Evolutionary conservation across 768 basidiomycete genomes (phyloP).

Genomic region (Hygrocybe punicea): DNA sequence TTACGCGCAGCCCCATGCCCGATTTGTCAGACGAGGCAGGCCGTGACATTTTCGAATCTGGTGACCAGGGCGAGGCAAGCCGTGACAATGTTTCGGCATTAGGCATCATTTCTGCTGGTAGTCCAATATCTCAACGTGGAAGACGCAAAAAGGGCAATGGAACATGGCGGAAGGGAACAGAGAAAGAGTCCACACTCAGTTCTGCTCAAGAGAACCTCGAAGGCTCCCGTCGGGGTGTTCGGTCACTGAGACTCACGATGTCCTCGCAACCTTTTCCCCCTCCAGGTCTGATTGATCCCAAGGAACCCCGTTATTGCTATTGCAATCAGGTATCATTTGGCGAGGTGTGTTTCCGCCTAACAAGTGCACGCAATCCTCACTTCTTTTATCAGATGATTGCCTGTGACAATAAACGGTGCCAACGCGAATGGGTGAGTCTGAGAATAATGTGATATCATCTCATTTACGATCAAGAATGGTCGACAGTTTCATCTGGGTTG

Average conservation of each 20-base stretch:
- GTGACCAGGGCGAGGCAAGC: not conserved
- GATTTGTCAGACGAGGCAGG: slow-evolving; percentile 15
- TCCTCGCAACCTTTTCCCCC: slow-evolving; percentile 26
- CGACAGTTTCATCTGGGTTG: slow-evolving; percentile 73
- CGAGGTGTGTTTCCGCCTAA: slow-evolving; percentile 46
- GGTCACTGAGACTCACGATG: slow-evolving; percentile 37
- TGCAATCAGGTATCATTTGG: slow-evolving; percentile 80
- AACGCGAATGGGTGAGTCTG: slow-evolving; percentile 75
- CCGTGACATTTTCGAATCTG: slow-evolving; percentile 9
- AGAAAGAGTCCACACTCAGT: slow-evolving; percentile 21
- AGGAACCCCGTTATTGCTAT: slow-evolving; percentile 71
- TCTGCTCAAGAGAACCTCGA: slow-evolving; percentile 6
- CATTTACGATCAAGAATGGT: slow-evolving; percentile 1
- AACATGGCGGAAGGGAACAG: slow-evolving; percentile 8
- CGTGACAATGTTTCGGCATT: slow-evolving; percentile 4
- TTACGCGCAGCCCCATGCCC: slow-evolving; percentile 40
- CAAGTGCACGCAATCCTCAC: slow-evolving; percentile 5
- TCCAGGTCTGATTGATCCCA: slow-evolving; percentile 33
- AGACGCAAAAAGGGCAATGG: slow-evolving; percentile 24
- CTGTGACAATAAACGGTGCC: slow-evolving; percentile 71
- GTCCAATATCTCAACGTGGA: slow-evolving; percentile 11
- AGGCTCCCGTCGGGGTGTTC: not conserved
- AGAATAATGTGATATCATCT: not conserved
- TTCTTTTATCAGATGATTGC: slow-evolving; percentile 67
- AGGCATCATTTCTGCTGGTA: not conserved